A percentile compares a stretch with the other conserved stretches of the same genome.
phyloP scores from a whole-genome alignment of 2,329 filamentous ascomycete species.

The Zalaria obscura region DNA sequence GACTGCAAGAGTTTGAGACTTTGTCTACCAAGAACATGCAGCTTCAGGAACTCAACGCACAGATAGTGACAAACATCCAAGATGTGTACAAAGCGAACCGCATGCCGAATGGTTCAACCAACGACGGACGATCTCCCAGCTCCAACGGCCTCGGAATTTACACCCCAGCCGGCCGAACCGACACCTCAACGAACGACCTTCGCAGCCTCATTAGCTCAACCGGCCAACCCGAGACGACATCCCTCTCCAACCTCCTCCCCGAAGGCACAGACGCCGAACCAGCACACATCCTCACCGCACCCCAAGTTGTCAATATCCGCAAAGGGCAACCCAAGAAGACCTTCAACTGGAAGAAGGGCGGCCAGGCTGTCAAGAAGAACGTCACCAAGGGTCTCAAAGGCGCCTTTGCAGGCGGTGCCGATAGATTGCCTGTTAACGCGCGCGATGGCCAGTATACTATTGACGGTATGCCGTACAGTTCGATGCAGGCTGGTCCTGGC shows the following conservation, averaged over 20 bases:
- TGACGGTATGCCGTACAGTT: conserved; percentile 15
- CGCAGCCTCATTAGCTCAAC: background rate
- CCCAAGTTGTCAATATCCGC: conserved; percentile 89
- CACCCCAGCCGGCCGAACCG: conserved; percentile 33
- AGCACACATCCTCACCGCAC: conserved; percentile 48
- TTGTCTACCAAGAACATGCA: conserved; percentile 89
- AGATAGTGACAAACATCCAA: conserved; percentile 87
- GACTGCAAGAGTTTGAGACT: conserved; percentile 89
- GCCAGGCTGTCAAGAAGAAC: conserved; percentile 84
- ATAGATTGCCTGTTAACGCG: conserved; percentile 8
- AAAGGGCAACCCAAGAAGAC: conserved; percentile 82
- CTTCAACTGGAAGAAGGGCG: conserved; percentile 97
- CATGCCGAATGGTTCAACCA: conserved; percentile 30
- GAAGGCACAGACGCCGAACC: conserved; percentile 51
- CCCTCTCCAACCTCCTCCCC: conserved; percentile 4
- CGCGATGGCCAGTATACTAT: conserved; percentile 15
- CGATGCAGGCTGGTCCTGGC: conserved; percentile 15
- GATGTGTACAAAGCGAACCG: conserved; percentile 73
- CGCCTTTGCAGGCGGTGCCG: conserved; percentile 49
- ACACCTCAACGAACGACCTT: conserved; percentile 3
- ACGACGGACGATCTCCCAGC: conserved; percentile 15
- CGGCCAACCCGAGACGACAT: conserved; percentile 2
- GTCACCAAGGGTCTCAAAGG: conserved; percentile 90
- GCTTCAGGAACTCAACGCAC: conserved; percentile 87
- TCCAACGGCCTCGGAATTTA: conserved; percentile 53